Conservation (phyloP, 169 alveolate genomes). For the Hepatocystis sp. region DNA sequence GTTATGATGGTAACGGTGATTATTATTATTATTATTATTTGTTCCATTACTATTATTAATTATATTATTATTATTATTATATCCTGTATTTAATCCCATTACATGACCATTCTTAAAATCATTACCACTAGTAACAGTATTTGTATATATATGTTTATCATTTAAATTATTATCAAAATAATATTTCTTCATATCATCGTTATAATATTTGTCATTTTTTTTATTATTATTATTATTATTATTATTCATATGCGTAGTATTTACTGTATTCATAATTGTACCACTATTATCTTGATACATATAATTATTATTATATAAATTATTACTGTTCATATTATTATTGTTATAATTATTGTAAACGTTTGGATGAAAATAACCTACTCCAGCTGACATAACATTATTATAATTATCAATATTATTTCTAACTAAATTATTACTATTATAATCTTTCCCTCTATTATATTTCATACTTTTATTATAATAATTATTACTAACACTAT, state of each 20-base stretch:
- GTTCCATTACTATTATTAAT: no score
- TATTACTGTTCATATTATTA: constrained; percentile 9
- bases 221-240: background rate
- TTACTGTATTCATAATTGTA: no score
- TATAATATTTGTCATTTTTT: constrained; percentile 15
- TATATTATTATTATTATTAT: no score
- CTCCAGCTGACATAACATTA: background rate
- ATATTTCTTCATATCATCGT: constrained; percentile 21
- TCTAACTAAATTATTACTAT: constrained; percentile 15
- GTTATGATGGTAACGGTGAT: no score
- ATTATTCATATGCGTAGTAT: background rate
- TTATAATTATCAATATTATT: constrained; percentile 8
- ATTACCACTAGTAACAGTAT: no score
- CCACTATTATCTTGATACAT: no score
- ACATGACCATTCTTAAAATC: no score
- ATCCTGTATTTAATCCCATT: no score
- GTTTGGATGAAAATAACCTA: constrained; percentile 23
- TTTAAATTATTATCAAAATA: constrained; percentile 1
- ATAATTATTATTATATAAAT: background rate
- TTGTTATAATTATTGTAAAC: constrained; percentile 5
- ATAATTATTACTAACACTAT: no score
- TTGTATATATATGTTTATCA: no score
- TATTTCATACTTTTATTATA: constrained; percentile 25
- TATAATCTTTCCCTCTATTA: background rate
- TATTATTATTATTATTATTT: no score